A percentile compares a stretch with the other conserved stretches of the same genome.
Conservation (phyloP, 2,329 filamentous ascomycete species). For the Claviceps quebecensis region DNA sequence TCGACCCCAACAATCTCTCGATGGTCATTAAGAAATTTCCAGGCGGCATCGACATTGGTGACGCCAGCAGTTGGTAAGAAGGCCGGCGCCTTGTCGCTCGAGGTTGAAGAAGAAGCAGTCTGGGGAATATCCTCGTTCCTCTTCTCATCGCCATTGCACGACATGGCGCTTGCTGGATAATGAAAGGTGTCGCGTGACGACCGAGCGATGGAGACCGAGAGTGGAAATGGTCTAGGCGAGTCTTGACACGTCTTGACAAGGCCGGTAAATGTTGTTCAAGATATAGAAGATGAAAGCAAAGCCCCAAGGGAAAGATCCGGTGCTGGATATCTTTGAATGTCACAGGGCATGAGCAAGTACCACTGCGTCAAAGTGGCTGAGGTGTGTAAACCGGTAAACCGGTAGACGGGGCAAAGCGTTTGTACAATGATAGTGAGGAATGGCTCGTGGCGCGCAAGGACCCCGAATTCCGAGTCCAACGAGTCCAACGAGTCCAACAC, state of each 20-base stretch:
- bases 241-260: too few species aligned
- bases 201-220: background rate
- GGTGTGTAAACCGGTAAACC: background rate
- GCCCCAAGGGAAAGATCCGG: too few species aligned
- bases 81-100: conserved; percentile 6
- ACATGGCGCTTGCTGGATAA: conserved; percentile 10
- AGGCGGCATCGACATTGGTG: conserved; percentile 28
- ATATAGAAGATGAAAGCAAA: too few species aligned
- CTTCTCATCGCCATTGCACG: conserved; percentile 13
- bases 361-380: background rate
- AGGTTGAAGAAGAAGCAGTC: conserved; percentile 10
- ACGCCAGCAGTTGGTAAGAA: conserved; percentile 2
- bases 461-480: too few species aligned
- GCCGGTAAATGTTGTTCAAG: too few species aligned
- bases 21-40: conserved; percentile 29
- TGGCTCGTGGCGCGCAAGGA: too few species aligned
- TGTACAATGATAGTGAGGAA: too few species aligned
- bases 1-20: conserved; percentile 21
- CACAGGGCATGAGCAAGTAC: background rate
- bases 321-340: background rate
- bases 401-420: too few species aligned
- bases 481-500: too few species aligned
- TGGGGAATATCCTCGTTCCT: conserved; percentile 7
- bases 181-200: background rate
- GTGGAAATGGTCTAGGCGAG: background rate